Conservation (phyloP, 2,329 filamentous ascomycete genomes). For the Monosporascus sp. region DNA sequence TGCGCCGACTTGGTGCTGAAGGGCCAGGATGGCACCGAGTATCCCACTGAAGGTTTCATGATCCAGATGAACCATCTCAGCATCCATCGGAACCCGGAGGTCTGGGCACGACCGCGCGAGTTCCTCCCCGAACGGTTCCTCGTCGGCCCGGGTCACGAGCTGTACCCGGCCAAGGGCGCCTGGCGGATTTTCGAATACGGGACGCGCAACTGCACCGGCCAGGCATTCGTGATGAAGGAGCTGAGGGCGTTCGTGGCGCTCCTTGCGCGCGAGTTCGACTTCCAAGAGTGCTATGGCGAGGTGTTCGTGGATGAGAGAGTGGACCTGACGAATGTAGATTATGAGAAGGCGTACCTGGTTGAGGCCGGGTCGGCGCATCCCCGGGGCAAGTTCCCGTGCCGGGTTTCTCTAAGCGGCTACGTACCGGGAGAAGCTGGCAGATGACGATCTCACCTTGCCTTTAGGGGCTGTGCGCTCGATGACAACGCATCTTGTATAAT, state of each 20-base stretch:
- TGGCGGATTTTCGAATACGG: constrained; percentile 53
- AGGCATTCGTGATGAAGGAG: constrained; percentile 31
- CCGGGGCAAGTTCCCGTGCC: constrained; percentile 20
- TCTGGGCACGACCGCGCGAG: constrained; percentile 37
- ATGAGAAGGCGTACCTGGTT: constrained; percentile 21
- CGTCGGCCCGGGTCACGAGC: constrained; percentile 27
- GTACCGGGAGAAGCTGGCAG: background rate
- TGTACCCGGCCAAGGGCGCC: constrained; percentile 36
- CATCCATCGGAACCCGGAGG: constrained; percentile 33
- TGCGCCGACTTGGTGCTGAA: constrained; percentile 32
- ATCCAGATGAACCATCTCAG: constrained; percentile 34
- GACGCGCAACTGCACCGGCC: constrained; percentile 50
- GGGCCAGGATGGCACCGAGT: constrained; percentile 37
- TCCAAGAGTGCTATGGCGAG: constrained; percentile 22
- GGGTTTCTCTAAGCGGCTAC: constrained; percentile 17
- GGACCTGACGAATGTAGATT: constrained; percentile 19
- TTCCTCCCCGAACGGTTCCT: constrained; percentile 47
- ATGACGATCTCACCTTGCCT: background rate
- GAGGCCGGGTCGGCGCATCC: constrained; percentile 22
- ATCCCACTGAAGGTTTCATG: constrained; percentile 39
- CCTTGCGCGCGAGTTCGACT: constrained; percentile 22
- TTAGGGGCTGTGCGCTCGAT: background rate
- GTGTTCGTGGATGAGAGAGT: constrained; percentile 16
- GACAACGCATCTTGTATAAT: background rate
- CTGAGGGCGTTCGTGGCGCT: constrained; percentile 21